A percentile compares a stretch with the other conserved stretches of the same genome.
Conservation (phyloP, 164 flowering plant genomes). For the Hamamelis virginiana region DNA sequence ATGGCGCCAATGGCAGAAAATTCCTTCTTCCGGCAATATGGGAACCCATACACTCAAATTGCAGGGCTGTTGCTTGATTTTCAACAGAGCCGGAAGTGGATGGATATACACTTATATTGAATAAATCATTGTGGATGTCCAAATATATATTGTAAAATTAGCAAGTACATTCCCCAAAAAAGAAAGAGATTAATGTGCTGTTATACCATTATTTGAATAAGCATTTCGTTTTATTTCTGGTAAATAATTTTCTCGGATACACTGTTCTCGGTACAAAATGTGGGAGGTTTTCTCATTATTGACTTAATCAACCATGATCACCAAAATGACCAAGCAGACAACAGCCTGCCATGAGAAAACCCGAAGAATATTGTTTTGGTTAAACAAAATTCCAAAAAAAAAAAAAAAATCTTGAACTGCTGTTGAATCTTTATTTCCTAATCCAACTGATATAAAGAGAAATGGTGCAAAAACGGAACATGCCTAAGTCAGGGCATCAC, state of each 20-base stretch:
- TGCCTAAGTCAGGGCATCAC: not conserved
- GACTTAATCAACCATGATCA: not conserved
- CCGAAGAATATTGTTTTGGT: conserved; percentile 14
- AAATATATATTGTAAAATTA: too few relatives aligned
- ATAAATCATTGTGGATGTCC: too few relatives aligned
- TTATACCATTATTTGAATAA: too few relatives aligned
- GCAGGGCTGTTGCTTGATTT: conserved; percentile 22
- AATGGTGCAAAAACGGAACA: not conserved
- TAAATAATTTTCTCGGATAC: too few relatives aligned
- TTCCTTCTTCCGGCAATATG: conserved; percentile 46
- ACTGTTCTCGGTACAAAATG: not conserved
- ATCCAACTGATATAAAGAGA: not conserved
- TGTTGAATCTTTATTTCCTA: conserved; percentile 10
- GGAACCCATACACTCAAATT: conserved; percentile 28
- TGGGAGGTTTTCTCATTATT: conserved; percentile 2
- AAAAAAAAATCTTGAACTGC: not conserved
- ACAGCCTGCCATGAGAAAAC: not conserved
- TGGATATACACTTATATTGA: too few relatives aligned
- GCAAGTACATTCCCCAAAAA: too few relatives aligned
- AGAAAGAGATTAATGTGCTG: too few relatives aligned
- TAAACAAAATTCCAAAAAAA: too few relatives aligned
- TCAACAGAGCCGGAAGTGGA: too few relatives aligned
- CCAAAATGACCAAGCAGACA: too few relatives aligned
- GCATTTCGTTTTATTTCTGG: too few relatives aligned
- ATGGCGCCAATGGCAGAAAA: conserved; percentile 22